phyloP scores from a whole-genome alignment of 495 filamentous ascomycete genomes.

The Bombardia bombarda region DNA sequence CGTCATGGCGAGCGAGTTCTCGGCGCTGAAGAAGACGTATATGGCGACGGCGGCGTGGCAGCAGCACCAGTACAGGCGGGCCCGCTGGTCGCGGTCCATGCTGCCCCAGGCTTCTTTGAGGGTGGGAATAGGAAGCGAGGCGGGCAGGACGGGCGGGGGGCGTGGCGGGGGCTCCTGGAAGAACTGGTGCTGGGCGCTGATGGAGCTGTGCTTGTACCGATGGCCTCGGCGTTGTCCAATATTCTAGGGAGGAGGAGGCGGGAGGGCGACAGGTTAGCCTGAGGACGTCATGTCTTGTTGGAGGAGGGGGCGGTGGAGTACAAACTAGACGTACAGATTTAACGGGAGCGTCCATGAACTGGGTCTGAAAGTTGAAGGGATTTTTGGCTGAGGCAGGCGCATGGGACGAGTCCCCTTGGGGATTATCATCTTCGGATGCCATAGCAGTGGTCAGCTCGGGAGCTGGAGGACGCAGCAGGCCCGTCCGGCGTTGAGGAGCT shows the following conservation, averaged over 20 bases:
- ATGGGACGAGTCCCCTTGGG: slow-evolving; percentile 24
- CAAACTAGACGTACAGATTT: slow-evolving; percentile 59
- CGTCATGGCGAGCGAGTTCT: slow-evolving; percentile 85
- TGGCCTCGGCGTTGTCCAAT: slow-evolving; percentile 91
- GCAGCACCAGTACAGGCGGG: slow-evolving; percentile 77
- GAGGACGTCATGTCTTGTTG: background rate
- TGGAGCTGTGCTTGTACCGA: slow-evolving; percentile 95
- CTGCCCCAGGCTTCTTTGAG: slow-evolving; percentile 73
- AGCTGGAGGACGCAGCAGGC: background rate
- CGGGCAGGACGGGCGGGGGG: slow-evolving; percentile 82
- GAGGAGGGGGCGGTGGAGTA: background rate
- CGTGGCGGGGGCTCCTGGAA: slow-evolving; percentile 90
- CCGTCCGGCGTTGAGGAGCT: background rate
- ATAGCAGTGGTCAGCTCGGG: slow-evolving; percentile 25
- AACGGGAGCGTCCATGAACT: slow-evolving; percentile 64
- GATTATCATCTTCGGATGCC: slow-evolving; percentile 22
- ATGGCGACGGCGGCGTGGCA: slow-evolving; percentile 77
- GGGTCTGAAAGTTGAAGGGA: slow-evolving; percentile 94
- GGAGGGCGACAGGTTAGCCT: background rate
- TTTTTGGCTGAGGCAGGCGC: slow-evolving; percentile 29
- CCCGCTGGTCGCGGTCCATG: slow-evolving; percentile 81
- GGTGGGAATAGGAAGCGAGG: slow-evolving; percentile 89
- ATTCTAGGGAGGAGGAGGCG: slow-evolving; percentile 35
- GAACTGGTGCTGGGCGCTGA: slow-evolving; percentile 80
- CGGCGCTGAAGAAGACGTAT: slow-evolving; percentile 75